Base-by-base conservation (phyloP, 2,329 filamentous ascomycete species). In the Fusarium beomiforme region DNA sequence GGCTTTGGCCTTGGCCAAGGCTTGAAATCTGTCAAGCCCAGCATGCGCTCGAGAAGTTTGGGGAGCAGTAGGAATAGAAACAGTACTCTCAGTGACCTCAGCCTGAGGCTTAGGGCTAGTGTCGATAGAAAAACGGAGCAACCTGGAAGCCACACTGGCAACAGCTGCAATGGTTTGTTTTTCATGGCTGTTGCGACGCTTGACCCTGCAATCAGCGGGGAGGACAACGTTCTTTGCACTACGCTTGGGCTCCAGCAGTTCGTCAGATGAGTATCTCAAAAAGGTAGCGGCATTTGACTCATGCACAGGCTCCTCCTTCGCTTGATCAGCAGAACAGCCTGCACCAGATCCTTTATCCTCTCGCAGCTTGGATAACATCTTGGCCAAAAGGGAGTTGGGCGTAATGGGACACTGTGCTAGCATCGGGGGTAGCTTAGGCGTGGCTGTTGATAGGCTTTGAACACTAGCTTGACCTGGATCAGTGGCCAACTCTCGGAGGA, bases 221-320 rank as follows among this genome's bases (percentile, higher is more conserved):
- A 59, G 34, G 21, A 47, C 16, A 17, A n/a, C 41, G 17, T 23
- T 29, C 47, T 56, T 59, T 11, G 53, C 43, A 19, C 68, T 54
- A 2, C 49, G 23, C n/a, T 46, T 67, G 21, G 56, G 19, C 46
- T 43, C 49, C 26, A 70, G 47, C 16, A 71, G 55, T 31, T 71
- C 57, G 31, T 50, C 69, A 34, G 57, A 43, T 13, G 44, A 55
- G 23, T 62, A 65, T 37, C 29, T 63, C 17, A 53, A 51, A 31
- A 44, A 8, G 6, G 29, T 12, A 19, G 51, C 23, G 24, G 24
- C 10, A n/a, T 23, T 41, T n/a, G 61, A 19, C n/a, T 59, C 49
- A 29, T 39, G 49, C 12, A 42, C 14, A 24, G 47, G 3, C 47
- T 47, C 54, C 16, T 54, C 17, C 21, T 63, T 39, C 23, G 44